Percentiles rank a stretch among this genome's conserved stretches.
phyloP scores from a whole-genome alignment of 1,284 basidiomycete genomes.

The Pseudozyma flocculosa region DNA sequence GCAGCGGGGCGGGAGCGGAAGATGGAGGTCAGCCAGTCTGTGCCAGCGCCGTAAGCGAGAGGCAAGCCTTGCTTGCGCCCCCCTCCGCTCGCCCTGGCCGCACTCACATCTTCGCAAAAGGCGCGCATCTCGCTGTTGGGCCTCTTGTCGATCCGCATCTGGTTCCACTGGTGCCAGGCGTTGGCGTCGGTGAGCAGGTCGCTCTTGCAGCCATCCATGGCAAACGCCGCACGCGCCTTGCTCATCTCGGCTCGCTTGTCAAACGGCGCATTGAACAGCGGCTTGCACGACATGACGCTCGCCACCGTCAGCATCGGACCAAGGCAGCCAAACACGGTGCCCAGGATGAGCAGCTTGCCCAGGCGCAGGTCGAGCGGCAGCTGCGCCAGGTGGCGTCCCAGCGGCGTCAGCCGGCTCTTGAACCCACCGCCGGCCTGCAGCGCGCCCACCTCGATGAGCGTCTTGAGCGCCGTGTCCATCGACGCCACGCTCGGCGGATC shows the following conservation, averaged over 20 bases:
- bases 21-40: not conserved
- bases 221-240: constrained; percentile 57
- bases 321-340: constrained; percentile 52
- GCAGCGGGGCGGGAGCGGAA: too few relatives aligned
- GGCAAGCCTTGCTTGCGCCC: too few relatives aligned
- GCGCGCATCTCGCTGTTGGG: constrained; percentile 62
- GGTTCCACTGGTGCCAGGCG: constrained; percentile 72
- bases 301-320: constrained; percentile 60
- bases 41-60: too few relatives aligned
- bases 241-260: constrained; percentile 79
- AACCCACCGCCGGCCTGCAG: constrained; percentile 65
- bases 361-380: constrained; percentile 86
- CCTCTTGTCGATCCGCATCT: constrained; percentile 64
- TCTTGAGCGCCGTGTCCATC: constrained; percentile 75
- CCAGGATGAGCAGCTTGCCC: constrained; percentile 68
- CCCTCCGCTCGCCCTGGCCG: too few relatives aligned
- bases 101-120: constrained; percentile 68
- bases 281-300: constrained; percentile 81
- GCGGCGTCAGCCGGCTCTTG: constrained; percentile 68
- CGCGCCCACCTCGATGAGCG: constrained; percentile 77
- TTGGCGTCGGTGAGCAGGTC: constrained; percentile 80
- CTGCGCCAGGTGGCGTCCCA: constrained; percentile 77
- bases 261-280: constrained; percentile 76
- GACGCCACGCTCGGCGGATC: constrained; percentile 77
- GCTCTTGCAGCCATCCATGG: constrained; percentile 69